Base-by-base conservation (phyloP, 1,284 basidiomycete genomes). In the Ceratobasidium sp. region DNA sequence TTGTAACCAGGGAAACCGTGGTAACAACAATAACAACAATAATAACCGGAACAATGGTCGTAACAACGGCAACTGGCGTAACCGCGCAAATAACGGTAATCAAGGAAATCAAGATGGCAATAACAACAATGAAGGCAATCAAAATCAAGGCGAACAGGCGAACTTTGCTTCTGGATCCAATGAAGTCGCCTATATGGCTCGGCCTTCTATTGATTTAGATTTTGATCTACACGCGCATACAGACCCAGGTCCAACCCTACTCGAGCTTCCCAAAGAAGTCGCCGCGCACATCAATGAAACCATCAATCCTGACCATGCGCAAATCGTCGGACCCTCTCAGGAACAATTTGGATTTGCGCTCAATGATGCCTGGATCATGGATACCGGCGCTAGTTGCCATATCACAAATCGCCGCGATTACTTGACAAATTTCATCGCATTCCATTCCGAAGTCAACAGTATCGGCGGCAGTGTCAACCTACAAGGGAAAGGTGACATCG, bases 321-420 rank as follows among this genome's bases (percentile, higher is more conserved):
- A 10, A 13, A 6, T 6, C 17, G 4, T 13, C 61, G 17, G n/a
- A 42, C 33, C 26, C 10, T 15, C n/a, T n/a, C 46, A 42, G 15
- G n/a, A n/a, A 48, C 33, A 40, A 28, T 67, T 48, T 67, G 15
- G 42, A 3, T 67, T 48, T 67, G 65, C 7, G 12, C 20, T 26
- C 5, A n/a, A 68, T 10, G 28, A 68, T n/a, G 5, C 46, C 10
- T 68, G 46, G 66, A 68, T 68, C 33, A 20, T 68, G 3, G 66
- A 68, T 38, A 48, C 44, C 17, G 48, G 48, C 1, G 66, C 66
- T 33, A 28, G 42, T 13, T 68, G 66, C 20, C 66, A 68, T 54
- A 48, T 68, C 15, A 54, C 66, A 6, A 68, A 68, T 9, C 9
- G 26, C 23, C 9, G 26, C 10, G 9, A 42, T 2, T 26, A 46